phyloP scores from a whole-genome alignment of 139 green algal genomes.

The Pedinophyceae sp. region DNA sequence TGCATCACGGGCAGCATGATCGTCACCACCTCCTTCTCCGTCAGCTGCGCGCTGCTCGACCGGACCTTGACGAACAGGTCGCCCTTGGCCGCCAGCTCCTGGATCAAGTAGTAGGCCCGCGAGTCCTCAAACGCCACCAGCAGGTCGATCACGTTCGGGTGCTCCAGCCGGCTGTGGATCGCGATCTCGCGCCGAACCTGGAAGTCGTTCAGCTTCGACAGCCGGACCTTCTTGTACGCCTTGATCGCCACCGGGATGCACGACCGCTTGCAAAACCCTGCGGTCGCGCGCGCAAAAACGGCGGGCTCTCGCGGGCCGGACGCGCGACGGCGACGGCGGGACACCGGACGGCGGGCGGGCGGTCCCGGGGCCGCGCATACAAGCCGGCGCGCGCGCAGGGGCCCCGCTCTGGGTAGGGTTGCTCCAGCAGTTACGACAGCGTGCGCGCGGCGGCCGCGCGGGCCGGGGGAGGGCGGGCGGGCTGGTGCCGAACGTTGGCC shows the following conservation, averaged over 20 bases:
- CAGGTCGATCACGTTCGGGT: conserved; percentile 2
- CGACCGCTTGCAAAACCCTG: not conserved
- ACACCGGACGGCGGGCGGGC: too few species aligned
- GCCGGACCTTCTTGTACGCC: not conserved
- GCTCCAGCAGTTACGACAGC: too few species aligned
- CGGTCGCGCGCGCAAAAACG: too few species aligned
- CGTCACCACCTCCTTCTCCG: conserved; percentile 1
- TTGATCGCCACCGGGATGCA: not conserved
- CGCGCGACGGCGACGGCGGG: too few species aligned
- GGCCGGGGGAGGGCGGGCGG: too few species aligned
- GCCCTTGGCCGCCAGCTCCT: conserved; percentile 4
- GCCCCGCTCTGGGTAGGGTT: too few species aligned
- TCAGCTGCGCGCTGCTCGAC: not conserved
- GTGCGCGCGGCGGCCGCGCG: too few species aligned
- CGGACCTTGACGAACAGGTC: conserved; percentile 3
- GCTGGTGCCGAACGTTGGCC: too few species aligned
- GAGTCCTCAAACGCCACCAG: conserved; percentile 2
- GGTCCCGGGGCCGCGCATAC: too few species aligned
- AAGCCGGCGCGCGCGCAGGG: too few species aligned
- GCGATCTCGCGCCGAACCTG: not conserved
- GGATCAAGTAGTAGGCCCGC: conserved; percentile 4
- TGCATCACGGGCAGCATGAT: conserved; percentile 1
- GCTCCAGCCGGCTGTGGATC: not conserved
- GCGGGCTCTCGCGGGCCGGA: too few species aligned
- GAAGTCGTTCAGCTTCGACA: not conserved